These are phyloP conservation scores for Hericium coralloides DNA, from an alignment of 768 basidiomycete species.

Conservation along the genomic window DNA sequence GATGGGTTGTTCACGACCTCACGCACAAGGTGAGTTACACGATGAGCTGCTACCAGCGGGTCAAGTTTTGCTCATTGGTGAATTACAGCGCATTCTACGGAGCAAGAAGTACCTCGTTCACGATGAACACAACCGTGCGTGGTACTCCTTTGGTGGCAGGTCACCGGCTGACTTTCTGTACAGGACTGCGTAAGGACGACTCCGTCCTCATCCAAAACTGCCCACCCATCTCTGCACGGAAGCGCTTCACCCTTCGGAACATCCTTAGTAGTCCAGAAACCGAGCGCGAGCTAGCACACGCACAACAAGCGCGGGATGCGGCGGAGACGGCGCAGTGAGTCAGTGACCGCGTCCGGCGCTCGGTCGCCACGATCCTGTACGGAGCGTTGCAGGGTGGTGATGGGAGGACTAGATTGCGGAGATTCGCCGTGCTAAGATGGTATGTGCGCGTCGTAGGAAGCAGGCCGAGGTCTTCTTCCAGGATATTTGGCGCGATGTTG, in stretches of 20 bases:
- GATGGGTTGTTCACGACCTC: slow-evolving; percentile 59
- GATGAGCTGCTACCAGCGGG: no score
- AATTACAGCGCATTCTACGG: slow-evolving; percentile 53
- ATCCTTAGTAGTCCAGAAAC: slow-evolving; percentile 61
- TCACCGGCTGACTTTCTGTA: slow-evolving; percentile 18
- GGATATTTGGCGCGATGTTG: no score
- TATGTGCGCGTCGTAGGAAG: no score
- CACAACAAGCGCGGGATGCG: neutral
- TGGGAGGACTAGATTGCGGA: no score
- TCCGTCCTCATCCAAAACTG: slow-evolving; percentile 74
- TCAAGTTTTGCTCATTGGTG: no score
- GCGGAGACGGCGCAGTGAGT: neutral
- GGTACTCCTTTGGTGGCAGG: slow-evolving; percentile 3
- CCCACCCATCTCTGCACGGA: slow-evolving; percentile 69
- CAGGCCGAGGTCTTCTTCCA: no score
- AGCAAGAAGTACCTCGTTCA: slow-evolving; percentile 76
- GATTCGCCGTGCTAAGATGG: no score
- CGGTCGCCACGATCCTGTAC: no score
- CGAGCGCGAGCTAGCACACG: slow-evolving; percentile 22
- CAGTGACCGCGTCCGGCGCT: no score
- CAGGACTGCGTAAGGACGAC: slow-evolving; percentile 57
- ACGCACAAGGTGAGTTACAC: slow-evolving; percentile 61
- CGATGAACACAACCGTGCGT: slow-evolving; percentile 63
- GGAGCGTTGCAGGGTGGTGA: no score
- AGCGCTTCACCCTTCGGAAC: slow-evolving; percentile 64